Conservation (phyloP, 2,329 filamentous ascomycete genomes). For the Samsoniella hepiali region DNA sequence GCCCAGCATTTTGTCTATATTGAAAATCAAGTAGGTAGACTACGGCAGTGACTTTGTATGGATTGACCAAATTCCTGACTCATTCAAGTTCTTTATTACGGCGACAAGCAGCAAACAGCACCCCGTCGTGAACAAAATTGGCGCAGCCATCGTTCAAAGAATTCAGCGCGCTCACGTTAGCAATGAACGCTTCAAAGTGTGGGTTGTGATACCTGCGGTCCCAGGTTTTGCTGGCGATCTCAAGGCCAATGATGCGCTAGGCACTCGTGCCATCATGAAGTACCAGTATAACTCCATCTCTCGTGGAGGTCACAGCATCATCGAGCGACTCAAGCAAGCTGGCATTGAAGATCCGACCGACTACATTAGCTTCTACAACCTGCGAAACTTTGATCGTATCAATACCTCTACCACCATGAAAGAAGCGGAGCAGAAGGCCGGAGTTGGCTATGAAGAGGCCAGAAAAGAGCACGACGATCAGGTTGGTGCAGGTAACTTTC, state of each 20-base stretch:
- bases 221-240: slow-evolving; percentile 82
- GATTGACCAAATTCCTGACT: slow-evolving; percentile 7
- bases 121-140: slow-evolving; percentile 74
- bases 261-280: slow-evolving; percentile 83
- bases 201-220: slow-evolving; percentile 75
- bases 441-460: slow-evolving; percentile 66
- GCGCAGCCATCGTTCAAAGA: slow-evolving; percentile 73
- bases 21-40: slow-evolving; percentile 59
- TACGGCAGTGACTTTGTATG: accelerated
- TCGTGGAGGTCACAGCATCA: slow-evolving; percentile 72
- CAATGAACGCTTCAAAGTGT: slow-evolving; percentile 67
- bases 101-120: slow-evolving; percentile 67
- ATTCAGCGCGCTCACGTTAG: slow-evolving; percentile 67
- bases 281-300: slow-evolving; percentile 81
- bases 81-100: slow-evolving; percentile 74
- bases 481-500: slow-evolving; percentile 45
- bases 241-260: slow-evolving; percentile 66
- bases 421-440: slow-evolving; percentile 57
- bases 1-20: slow-evolving; percentile 75
- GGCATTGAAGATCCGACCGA: slow-evolving; percentile 65
- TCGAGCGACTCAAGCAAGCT: slow-evolving; percentile 65
- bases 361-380: slow-evolving; percentile 82
- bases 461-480: slow-evolving; percentile 61
- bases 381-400: slow-evolving; percentile 80
- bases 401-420: slow-evolving; percentile 64